Evolutionary conservation across 2,329 filamentous ascomycete genomes (phyloP), one percentile per base, ranked within the genome.

Genomic region (Trichocomaceae sp.): DNA sequence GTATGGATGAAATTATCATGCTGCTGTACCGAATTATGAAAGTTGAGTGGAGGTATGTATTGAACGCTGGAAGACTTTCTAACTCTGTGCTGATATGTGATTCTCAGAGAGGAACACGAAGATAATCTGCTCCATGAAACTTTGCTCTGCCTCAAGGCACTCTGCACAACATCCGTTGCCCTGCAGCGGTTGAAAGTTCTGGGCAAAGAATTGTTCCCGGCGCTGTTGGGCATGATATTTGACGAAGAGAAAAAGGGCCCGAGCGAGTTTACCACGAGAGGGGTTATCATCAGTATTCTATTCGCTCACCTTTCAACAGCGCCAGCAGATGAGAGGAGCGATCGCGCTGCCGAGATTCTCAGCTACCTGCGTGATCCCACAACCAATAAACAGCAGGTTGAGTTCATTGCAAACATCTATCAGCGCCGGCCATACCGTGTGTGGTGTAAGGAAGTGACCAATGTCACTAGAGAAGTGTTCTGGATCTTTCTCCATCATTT

Each of bases 191-290:
- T 99, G 7, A 82, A 88, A 61, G 83, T 83, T 9, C 88, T 96
- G 55, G 89, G 95, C 61, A 77, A 79, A 5, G 85, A 86, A 0
- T 79, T 99, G 8, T 96, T 97, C 65, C 90, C 92, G 1, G 88
- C 88, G 23, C 76, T 99, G 47, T 74, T 97, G 47, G 82, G 83
- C 56, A 90, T 97, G 86, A 79, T 97, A 41, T 97, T 97, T 64
- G 91, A 96, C 64, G 89, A 95, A n/a, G 92, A 97, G 68, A 95
- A 91, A 76, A 97, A 97, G 70, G 93, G 93, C 0, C 93, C 93
- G 0, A 95, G 89, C 75, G 93, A 99, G 71, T 99, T 96, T 69
- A 93, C 88, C 4, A 97, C 93, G 12, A 85, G 93, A 54, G 87
- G 86, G 63, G 89, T 97, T 63, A 87, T 97, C 66, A 88, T 91